phyloP scores from a whole-genome alignment of 2,329 filamentous ascomycete species.

The Calonectria pseudoturangicola region DNA sequence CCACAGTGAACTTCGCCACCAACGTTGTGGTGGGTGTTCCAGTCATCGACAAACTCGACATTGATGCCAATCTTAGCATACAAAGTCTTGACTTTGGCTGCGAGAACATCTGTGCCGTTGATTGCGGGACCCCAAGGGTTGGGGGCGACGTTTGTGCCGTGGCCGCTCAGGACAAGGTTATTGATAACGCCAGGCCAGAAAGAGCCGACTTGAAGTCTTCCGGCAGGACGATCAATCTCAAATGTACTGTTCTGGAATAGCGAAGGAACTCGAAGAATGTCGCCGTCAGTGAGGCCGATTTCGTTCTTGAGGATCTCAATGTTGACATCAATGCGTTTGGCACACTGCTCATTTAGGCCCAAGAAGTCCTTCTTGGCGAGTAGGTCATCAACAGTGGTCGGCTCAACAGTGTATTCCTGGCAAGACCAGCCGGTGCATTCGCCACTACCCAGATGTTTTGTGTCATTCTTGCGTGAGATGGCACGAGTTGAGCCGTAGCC shows the following conservation, averaged over 20 bases:
- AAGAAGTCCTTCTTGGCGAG: neutral
- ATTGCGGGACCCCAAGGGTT: conserved; percentile 9
- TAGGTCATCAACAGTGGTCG: neutral
- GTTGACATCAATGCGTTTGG: neutral
- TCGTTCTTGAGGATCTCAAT: neutral
- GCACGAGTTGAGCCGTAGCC: conserved; percentile 44
- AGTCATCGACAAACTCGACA: conserved; percentile 2
- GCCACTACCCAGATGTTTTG: neutral
- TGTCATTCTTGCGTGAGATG: conserved; percentile 21
- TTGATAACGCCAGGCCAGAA: conserved; percentile 15
- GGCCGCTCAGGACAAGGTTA: conserved; percentile 9
- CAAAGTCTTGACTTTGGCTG: neutral
- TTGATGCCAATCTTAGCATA: neutral
- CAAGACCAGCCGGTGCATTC: neutral
- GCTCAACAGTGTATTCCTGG: neutral
- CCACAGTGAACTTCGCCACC: conserved; percentile 13
- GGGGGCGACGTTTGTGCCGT: conserved; percentile 4
- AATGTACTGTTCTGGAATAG: neutral
- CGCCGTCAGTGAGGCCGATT: neutral
- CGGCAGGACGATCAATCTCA: neutral
- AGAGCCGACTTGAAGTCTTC: conserved; percentile 2
- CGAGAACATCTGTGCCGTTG: neutral
- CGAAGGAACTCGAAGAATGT: neutral
- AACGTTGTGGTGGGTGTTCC: conserved; percentile 11
- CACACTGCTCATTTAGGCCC: conserved; percentile 9